Conservation (phyloP, 148 eudicot genomes). For the Camellia japonica region DNA sequence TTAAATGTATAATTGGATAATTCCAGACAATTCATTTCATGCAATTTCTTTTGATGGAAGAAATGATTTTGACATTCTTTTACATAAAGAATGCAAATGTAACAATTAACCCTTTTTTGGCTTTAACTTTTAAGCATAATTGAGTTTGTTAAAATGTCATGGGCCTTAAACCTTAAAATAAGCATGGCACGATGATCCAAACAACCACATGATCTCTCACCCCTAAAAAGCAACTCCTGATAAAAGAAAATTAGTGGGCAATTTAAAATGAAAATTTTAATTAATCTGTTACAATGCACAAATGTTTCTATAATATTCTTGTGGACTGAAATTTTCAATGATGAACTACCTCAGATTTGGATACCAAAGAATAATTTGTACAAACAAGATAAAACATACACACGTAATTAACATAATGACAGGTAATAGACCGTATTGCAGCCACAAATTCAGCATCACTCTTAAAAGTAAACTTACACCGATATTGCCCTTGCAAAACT, state of each 20-base stretch:
- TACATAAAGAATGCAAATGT: too few species aligned
- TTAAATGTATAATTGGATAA: neutral
- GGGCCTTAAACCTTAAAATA: neutral
- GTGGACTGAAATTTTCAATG: neutral
- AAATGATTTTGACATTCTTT: neutral
- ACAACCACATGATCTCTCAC: neutral
- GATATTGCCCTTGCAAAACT: conserved; percentile 11
- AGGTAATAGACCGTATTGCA: neutral
- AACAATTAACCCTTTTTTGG: too few species aligned
- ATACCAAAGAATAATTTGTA: neutral
- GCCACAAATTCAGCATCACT: neutral
- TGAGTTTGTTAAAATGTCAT: neutral
- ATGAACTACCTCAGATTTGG: neutral
- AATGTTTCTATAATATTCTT: neutral
- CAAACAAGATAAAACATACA: neutral
- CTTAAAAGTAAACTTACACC: neutral
- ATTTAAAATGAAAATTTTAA: neutral
- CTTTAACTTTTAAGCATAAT: too few species aligned
- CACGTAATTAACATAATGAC: neutral
- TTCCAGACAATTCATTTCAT: neutral
- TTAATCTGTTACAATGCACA: neutral
- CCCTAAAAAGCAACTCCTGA: neutral
- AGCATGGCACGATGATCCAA: neutral
- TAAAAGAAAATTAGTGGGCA: neutral
- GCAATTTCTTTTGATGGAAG: neutral